Evolutionary conservation across 768 basidiomycete genomes (phyloP), one percentile per base, ranked within the genome.

Genomic region (Atractiella rhizophila): DNA sequence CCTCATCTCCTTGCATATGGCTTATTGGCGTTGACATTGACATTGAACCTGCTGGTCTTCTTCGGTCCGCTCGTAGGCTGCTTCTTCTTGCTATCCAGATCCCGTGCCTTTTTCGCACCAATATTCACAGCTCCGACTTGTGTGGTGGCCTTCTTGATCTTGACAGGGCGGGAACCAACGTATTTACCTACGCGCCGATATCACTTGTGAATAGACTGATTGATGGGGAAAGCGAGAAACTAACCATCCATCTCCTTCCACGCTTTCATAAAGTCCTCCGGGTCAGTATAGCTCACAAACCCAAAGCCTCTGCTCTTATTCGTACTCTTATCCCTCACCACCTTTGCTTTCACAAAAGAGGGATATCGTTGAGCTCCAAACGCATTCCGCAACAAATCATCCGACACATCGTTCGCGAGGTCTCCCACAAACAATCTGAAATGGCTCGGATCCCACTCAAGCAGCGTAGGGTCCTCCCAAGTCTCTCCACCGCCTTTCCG

Each of bases 371-470:
- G n/a, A n/a, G n/a, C n/a, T n/a, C n/a, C n/a, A 61, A 98, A 98
- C 12, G 86, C 86, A 50, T 79, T 80, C 36, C 80, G 63, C 15
- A 96, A 68, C 15, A 88, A 77, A 50, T 91, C 82, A 54, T 96
- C 91, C 37, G 82, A 85, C 30, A 96, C 85, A 60, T 96, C 91
- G 56, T 96, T 96, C 53, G 85, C 88, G 27, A 96, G 68, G 59
- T 98, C 88, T 30, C 91, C 91, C 18, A 96, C 85, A 54, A 98
- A 98, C 30, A 98, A 63, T 23, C 91, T 72, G 63, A 88, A 98
- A 37, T 55, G 54, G 5, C 86, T 71, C 39, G 88, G 78, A 62
- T 82, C 91, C 91, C 91, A 98, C 52, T 98, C 91, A 12, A 94
- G 60, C 42, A 98, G 64, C 4, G 83, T 91, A 60, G 82, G 82